Conservation (phyloP, 306 rosid genomes). For the Ziziphus jujuba region DNA sequence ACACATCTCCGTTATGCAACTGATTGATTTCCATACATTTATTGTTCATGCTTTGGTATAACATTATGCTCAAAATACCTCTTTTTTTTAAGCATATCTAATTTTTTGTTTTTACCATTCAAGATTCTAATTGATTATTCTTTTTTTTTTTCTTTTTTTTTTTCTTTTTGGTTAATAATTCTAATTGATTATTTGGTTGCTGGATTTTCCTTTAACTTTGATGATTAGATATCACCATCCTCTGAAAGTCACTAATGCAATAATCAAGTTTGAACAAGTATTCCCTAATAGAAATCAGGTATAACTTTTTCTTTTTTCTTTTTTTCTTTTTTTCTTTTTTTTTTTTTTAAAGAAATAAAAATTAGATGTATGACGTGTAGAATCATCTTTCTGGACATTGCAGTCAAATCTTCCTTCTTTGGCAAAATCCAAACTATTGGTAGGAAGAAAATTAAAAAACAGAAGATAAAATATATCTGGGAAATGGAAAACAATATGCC, state of each 20-base stretch:
- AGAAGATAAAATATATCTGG: not conserved
- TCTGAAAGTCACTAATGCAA: conserved; percentile 13
- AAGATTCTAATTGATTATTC: too few relatives aligned
- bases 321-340: too few relatives aligned
- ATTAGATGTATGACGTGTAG: conserved; percentile 7
- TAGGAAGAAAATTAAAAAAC: not conserved
- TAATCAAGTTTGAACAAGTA: conserved; percentile 21
- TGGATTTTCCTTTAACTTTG: conserved; percentile 3
- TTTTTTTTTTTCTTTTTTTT: too few relatives aligned
- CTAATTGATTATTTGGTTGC: conserved; percentile 18
- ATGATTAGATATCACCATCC: conserved; percentile 6
- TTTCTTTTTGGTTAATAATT: too few relatives aligned
- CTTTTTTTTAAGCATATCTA: not conserved
- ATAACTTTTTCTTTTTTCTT: conserved; percentile 4
- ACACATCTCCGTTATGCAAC: conserved; percentile 24
- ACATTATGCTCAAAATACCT: not conserved
- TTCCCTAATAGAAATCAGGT: conserved; percentile 15
- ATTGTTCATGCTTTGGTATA: not conserved
- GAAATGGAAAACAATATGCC: not conserved
- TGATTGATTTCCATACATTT: conserved; percentile 12
- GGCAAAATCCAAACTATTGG: not conserved
- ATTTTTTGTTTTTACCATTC: not conserved
- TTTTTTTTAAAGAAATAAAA: too few relatives aligned
- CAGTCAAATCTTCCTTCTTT: not conserved
- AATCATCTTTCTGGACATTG: conserved; percentile 13